Evolutionary conservation across 176 grass and related monocot genomes (phyloP), one percentile per base, ranked within the genome.

Genomic region (Oryza coarctata): DNA sequence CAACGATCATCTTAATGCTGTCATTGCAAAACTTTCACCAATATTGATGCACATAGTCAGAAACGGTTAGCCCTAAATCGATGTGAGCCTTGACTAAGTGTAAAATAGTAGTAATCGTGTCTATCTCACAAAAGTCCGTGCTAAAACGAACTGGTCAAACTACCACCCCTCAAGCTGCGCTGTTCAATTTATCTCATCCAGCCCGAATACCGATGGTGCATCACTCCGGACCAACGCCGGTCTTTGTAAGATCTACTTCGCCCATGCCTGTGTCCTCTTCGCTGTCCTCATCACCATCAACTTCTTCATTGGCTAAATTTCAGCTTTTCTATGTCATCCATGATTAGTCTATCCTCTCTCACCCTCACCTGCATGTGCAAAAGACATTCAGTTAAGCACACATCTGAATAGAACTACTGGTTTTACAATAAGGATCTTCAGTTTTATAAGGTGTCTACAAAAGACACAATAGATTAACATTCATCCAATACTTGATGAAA

Each of bases 221-320:
- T 68, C 74, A 84, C n/a, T 68, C 66, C 34, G 81, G 44, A 6
- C 68, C 32, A 45, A 82, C 83, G 67, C 74, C 88, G 47, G 83
- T 29, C 22, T 75, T 84, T 45, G 84, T 65, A 12, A 94, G 43
- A 65, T 94, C 86, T 0, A 81, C 66, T 25, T 91, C 72, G 3
- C 92, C 89, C 92, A 91, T 94, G 55, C 92, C 89, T 11, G 77
- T 89, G 64, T 94, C 89, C 39, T 89, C 91, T 70, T 89, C 92
- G 11, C 83, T 89, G 10, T 84, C 89, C 14, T 75, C 72, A 32
- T 94, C 92, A 3, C 92, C 92, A 75, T 91, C 92, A 7, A 94
- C 86, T 83, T 94, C 92, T 60, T 87, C 72, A 5, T 91, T 49
- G 74, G 83, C 40, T 75, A 28, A 28, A 61, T 60, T 68, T 45